Base-by-base conservation (phyloP, 306 rosid species). In the Begonia loranthoides region DNA sequence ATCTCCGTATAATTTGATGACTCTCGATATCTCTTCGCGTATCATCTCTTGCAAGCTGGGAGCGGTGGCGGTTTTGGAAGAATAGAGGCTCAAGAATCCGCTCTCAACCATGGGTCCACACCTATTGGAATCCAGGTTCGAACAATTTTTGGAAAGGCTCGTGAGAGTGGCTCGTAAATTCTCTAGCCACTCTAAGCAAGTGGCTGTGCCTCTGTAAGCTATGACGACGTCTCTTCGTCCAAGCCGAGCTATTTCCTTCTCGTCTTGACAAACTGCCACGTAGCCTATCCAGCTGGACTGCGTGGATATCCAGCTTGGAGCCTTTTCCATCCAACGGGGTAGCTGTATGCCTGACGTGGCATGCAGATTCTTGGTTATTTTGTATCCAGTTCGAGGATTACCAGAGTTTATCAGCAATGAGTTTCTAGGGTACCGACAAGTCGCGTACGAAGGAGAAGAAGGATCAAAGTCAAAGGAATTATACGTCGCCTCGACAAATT, bases 151-250 rank as follows among this genome's bases (percentile, higher is more conserved):
- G 2, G 75, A 62, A 3, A 70, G 9, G 12, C 60, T 63, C 3
- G 81, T 71, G 17, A 83, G 75, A 4, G 65, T 66, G 52, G 77
- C 67, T 0, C 81, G 84, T 12, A 83, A 53, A 52, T 83, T 83
- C 51, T 79, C 87, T 0, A 83, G 72, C 93, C 93, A 83, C 36
- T 83, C 93, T 17, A 79, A 39, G 21, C 79, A 74, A 0, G 87
- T 83, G 14, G 75, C 71, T 1, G 93, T 83, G 28, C 93, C 93
- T 56, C 93, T 47, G 0, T 10, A 79, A 1, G 87, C 74, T 3
- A 83, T 49, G 0, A 83, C 87, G 0, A 83, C 65, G 17, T 83
- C 93, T 11, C 87, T 57, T 9, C 93, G 67, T 2, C 93, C 93
- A 0, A 83, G 76, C 24, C 87, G 61, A 19, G 70, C 66, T 22